A percentile compares a stretch with the other conserved stretches of the same genome.
Evolutionary conservation across 192 early-diverging fungal genomes (phyloP).

Genomic region (Helicostylum pulchrum): DNA sequence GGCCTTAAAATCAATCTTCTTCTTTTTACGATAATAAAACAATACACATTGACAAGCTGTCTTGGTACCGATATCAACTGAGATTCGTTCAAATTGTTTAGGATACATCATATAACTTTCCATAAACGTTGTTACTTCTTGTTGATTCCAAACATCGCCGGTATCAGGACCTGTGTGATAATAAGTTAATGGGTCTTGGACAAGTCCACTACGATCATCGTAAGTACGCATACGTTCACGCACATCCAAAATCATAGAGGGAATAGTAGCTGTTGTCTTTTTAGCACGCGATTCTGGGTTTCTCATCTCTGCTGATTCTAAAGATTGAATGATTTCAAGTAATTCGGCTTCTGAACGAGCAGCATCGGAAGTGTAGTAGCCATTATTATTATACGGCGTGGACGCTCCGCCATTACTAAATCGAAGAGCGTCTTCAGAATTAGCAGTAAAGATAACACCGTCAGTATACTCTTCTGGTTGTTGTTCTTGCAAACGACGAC

Average conservation of each 20-base stretch:
- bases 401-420: slow-evolving; percentile 21
- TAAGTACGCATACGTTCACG: slow-evolving; percentile 52
- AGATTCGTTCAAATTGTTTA: slow-evolving; percentile 75
- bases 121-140: slow-evolving; percentile 63
- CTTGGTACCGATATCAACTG: slow-evolving; percentile 61
- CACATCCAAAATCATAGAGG: slow-evolving; percentile 66
- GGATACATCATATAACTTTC: slow-evolving; percentile 64
- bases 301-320: slow-evolving; percentile 68
- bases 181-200: slow-evolving; percentile 56
- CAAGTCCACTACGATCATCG: slow-evolving; percentile 55
- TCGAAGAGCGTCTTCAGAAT: slow-evolving; percentile 24
- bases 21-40: slow-evolving; percentile 80
- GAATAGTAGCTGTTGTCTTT: slow-evolving; percentile 69
- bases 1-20: slow-evolving; percentile 66
- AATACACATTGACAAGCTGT: slow-evolving; percentile 66
- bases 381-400: slow-evolving; percentile 28
- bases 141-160: slow-evolving; percentile 60
- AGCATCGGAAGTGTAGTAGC: slow-evolving; percentile 61
- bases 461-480: slow-evolving; percentile 23
- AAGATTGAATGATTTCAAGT: slow-evolving; percentile 66
- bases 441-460: slow-evolving; percentile 19
- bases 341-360: slow-evolving; percentile 79
- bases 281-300: slow-evolving; percentile 69
- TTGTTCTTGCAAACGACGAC: slow-evolving; percentile 14
- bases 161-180: slow-evolving; percentile 60